Evolutionary conservation across 73 alveolate species (phyloP), one percentile per base, ranked within the genome.

Genomic region (Urostyla sp.): DNA sequence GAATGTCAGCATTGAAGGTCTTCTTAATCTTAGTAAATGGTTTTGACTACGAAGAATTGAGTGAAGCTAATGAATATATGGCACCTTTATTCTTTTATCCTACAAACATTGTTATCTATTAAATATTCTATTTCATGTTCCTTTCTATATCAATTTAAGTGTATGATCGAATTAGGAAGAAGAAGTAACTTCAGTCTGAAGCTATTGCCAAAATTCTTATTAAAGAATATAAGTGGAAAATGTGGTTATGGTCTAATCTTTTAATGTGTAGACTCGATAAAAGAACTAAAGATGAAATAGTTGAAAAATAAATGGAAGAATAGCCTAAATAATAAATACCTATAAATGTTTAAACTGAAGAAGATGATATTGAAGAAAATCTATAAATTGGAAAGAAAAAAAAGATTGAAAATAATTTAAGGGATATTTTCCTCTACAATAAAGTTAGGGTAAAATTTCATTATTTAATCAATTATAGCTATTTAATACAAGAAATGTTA

Each of bases 171-270:
- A 69, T 89, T 0, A 27, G 91, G 67, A 63, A 76, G 27, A 59
- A 49, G 63, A 66, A 57, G 10, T 85, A 84, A 45, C 45, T 72
- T 0, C 80, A 67, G 7, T 79, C 80, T 26, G 90, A 84, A 56
- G 95, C 93, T 18, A 75, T 53, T 46, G 90, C 95, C 13, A 72
- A 55, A 40, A 84, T 84, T 3, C 56, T 89, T 0, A 51, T 46
- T 36, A 80, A 61, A 45, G 86, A 89, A 1, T 63, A 63, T 63
- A n/a, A 34, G 21, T 63, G 79, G 79, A 63, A 63, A 7, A 21
- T 63, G 45, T 43, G 44, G 24, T 30, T 40, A 1, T 63, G 79
- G 79, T 20, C 79, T 32, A 63, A 63, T 32, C 44, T 38, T 63
- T 5, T 63, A 38, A 21, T 63, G 31, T 63, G 79, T 24, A 63